Base-by-base conservation (phyloP, 768 basidiomycete genomes). In the Clathrus columnatus region DNA sequence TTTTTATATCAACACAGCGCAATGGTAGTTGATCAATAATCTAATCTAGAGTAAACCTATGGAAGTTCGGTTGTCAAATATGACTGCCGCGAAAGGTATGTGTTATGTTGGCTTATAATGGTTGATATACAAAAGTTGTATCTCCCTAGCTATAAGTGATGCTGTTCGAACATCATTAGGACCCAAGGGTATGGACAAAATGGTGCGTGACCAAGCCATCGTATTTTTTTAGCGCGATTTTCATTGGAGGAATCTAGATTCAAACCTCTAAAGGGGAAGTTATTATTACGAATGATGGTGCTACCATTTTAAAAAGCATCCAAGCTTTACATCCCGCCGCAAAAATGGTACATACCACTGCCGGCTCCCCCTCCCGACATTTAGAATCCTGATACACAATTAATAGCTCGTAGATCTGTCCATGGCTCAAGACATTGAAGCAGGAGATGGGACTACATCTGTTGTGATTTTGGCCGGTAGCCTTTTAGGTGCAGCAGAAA, bases 141-240 rank as follows among this genome's bases (percentile, higher is more conserved):
- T 61, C 58, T 26, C 26, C 56, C 18, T 61, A 96, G 94, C 95
- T 26, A 96, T 99, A 65, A 92, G 92, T 63, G 94, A 96, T 76
- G 95, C 92, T 51, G 94, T 99, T 43, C 79, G 95, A 63, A 98
- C 95, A 45, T 97, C 94, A 43, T 72, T 99, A 62, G 95, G 95
- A 14, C 95, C 95, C 47, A 84, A 88, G 69, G 95, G 95, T 59
- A 99, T 99, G 95, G 95, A 98, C 75, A 98, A 98, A 77, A 98
- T 98, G 95, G 95, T 89, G 64, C 57, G 75, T 54, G 18, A 18
- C 26, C 27, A 41, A 28, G 42, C 36, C 49, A 36, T 28, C 23
- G 30, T 28, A 32, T 8, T 11, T 6, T 51, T 42, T 48, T 17
- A 17, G 7, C 23, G 43, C 36, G 36, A 46, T 51, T 43, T 32